Evolutionary conservation across 2,329 filamentous ascomycete genomes (phyloP), one percentile per base, ranked within the genome.

Genomic region (Escovopsis sp.): DNA sequence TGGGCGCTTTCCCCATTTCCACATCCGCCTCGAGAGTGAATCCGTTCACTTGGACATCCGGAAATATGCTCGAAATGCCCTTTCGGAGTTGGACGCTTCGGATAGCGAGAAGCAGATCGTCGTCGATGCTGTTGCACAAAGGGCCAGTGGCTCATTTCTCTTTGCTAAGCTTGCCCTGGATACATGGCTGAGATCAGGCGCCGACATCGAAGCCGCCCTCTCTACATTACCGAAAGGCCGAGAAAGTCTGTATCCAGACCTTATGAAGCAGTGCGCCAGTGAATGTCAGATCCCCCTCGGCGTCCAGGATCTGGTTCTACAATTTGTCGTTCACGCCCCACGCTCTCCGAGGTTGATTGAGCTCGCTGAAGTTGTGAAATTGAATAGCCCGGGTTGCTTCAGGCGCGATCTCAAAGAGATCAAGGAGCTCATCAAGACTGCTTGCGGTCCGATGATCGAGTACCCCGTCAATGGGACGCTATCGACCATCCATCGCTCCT

Each of bases 401-500:
- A 18, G 26, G 3, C 37, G 42, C 12, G 50, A 54, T 18, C 42
- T 57, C 7, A 51, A 51, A 41, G 45, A 51, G 7, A 55, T 51
- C n/a, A 69, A 69, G 45, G 45, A 56, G 3, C 50, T 65, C 8
- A 56, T 67, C 3, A 53, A 60, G 32, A 51, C 52, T 23, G 57
- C 59, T 3, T 68, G 63, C 46, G 66, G 66, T 0, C 61, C 65
- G 5, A 50, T 71, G 4, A 47, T 70, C 4, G 65, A 70, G 45
- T 59, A 69, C 11, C 52, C 64, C 3, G 57, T 62, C 11, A 63
- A 70, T 45, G 66, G 67, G 39, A 64, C 62, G 0, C 52, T 69
- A 19, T 58, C 55, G 18, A 58, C 70, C 8, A 58, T 70, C 5
- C 67, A 71, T 43, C 67, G 70, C 42, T 69, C 65, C 1, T 60